These are phyloP conservation scores for Cyclocybe cylindracea DNA, from an alignment of 768 basidiomycete species.

Conservation along the genomic window DNA sequence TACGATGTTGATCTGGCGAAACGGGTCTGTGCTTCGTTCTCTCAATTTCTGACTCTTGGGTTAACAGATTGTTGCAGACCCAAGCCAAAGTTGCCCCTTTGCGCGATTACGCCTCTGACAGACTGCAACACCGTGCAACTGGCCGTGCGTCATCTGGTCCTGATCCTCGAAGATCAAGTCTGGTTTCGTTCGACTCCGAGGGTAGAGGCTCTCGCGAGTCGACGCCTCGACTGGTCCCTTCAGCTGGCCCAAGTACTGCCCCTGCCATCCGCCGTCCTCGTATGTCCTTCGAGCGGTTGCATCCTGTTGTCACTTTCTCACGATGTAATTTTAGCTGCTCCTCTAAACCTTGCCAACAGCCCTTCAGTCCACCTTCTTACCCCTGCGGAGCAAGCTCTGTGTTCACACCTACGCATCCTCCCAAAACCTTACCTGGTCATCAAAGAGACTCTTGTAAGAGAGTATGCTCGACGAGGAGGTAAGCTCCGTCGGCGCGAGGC, in stretches of 20 bases:
- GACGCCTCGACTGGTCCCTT: conserved; percentile 50
- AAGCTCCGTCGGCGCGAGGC: conserved; percentile 88
- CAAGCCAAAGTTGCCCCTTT: conserved; percentile 59
- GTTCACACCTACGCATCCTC: conserved; percentile 86
- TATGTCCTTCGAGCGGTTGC: conserved; percentile 24
- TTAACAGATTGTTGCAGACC: conserved; percentile 37
- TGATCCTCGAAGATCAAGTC: conserved; percentile 50
- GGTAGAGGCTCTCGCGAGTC: conserved; percentile 61
- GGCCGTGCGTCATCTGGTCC: conserved; percentile 57
- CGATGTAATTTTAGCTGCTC: conserved; percentile 38
- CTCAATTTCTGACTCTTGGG: conserved; percentile 3
- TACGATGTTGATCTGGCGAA: conserved; percentile 77
- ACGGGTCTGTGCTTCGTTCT: conserved; percentile 51
- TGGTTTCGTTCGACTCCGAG: conserved; percentile 45
- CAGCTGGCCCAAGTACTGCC: conserved; percentile 33
- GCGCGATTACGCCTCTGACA: conserved; percentile 58
- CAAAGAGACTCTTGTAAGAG: conserved; percentile 92
- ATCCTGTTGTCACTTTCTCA: conserved; percentile 1
- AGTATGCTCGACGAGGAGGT: conserved; percentile 88
- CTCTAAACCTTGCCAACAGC: conserved; percentile 90
- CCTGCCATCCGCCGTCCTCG: conserved; percentile 46
- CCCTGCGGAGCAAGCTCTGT: conserved; percentile 83
- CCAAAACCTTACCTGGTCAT: conserved; percentile 95
- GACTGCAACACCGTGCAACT: conserved; percentile 49
- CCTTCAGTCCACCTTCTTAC: conserved; percentile 90